Evolutionary conservation across 768 basidiomycete genomes (phyloP).

Genomic region (Neoboletus subvelutipes): DNA sequence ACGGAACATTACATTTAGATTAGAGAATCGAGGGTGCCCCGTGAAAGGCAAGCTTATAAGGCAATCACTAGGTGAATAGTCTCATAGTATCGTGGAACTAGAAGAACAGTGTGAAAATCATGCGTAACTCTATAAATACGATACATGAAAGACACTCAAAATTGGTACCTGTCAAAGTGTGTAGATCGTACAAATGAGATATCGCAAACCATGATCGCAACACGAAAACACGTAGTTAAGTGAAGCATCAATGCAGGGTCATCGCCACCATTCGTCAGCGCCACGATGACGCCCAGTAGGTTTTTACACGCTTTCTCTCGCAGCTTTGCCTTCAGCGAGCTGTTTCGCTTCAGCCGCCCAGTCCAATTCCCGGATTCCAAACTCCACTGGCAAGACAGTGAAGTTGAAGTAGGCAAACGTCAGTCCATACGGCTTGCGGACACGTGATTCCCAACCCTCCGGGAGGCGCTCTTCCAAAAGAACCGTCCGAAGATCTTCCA

Average conservation of each 20-base stretch:
- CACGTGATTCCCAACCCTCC: conserved; percentile 66
- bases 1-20: no score
- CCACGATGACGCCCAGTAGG: background rate
- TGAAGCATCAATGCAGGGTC: background rate
- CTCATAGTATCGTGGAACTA: no score
- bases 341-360: conserved; percentile 15
- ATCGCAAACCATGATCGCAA: background rate
- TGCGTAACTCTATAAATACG: background rate
- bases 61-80: no score
- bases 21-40: no score
- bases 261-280: background rate
- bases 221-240: background rate
- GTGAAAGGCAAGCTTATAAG: no score
- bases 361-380: conserved; percentile 19
- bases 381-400: conserved; percentile 27
- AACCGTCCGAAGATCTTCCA: conserved; percentile 52
- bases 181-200: background rate
- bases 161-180: background rate
- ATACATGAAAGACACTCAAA: background rate
- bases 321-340: background rate
- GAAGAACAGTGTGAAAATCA: background rate
- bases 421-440: conserved; percentile 53
- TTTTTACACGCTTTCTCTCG: background rate
- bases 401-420: conserved; percentile 59
- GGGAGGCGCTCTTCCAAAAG: conserved; percentile 70